Percentiles rank a stretch among this genome's conserved stretches.
These are phyloP conservation scores for Fimicolochytrium jonesii DNA, from an alignment of 192 early-diverging fungal genomes.

Conservation along the genomic window DNA sequence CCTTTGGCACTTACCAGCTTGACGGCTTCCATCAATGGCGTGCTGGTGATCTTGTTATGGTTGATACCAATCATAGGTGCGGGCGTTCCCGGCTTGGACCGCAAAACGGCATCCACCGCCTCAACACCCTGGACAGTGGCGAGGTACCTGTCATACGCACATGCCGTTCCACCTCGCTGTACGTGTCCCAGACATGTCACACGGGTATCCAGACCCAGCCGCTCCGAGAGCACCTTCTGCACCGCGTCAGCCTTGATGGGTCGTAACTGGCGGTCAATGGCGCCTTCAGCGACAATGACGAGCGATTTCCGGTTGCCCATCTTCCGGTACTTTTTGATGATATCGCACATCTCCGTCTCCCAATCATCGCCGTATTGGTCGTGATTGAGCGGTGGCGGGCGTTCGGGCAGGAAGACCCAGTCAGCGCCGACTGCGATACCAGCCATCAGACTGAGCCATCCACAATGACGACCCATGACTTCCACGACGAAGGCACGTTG, in stretches of 20 bases:
- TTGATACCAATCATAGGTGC: constrained; percentile 91
- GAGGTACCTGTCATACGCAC: constrained; percentile 86
- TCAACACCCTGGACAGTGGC: constrained; percentile 92
- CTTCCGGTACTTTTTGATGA: constrained; percentile 66
- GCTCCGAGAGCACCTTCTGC: constrained; percentile 72
- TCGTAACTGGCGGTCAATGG: constrained; percentile 81
- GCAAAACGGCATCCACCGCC: constrained; percentile 89
- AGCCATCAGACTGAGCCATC: constrained; percentile 62
- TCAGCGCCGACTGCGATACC: constrained; percentile 72
- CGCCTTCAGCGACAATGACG: constrained; percentile 94
- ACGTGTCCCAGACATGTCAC: constrained; percentile 94
- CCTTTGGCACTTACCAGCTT: constrained; percentile 51
- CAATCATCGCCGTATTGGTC: constrained; percentile 69
- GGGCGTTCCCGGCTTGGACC: constrained; percentile 76
- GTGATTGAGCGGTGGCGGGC: constrained; percentile 64
- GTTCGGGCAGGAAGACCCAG: constrained; percentile 93
- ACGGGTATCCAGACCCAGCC: constrained; percentile 83
- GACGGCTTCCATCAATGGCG: constrained; percentile 91
- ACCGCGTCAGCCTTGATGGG: constrained; percentile 86
- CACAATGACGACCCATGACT: constrained; percentile 98
- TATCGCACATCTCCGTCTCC: constrained; percentile 84
- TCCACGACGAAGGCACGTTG: constrained; percentile 96
- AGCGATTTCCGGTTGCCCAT: constrained; percentile 89
- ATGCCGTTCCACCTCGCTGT: constrained; percentile 89
- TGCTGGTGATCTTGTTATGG: constrained; percentile 80